Conservation (phyloP, 2,329 filamentous ascomycete genomes). For the Diplodia mutila region DNA sequence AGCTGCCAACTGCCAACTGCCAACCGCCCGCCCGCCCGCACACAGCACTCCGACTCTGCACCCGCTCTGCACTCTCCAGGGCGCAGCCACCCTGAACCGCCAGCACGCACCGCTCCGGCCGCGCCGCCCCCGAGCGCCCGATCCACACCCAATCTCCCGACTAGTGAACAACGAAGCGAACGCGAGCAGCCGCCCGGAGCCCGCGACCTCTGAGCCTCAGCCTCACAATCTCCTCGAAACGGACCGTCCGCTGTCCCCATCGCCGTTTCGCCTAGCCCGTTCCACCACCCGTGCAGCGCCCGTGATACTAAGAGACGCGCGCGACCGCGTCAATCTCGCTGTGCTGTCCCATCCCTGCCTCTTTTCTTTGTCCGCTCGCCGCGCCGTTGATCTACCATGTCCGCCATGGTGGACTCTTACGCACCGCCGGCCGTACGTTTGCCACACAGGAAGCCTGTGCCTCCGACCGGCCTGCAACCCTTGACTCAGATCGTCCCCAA, state of each 20-base stretch:
- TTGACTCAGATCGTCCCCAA: slow-evolving; percentile 33
- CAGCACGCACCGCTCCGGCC: slow-evolving; percentile 19
- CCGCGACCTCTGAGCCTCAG: slow-evolving; percentile 22
- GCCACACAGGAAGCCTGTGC: slow-evolving; percentile 33
- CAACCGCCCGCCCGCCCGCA: background rate
- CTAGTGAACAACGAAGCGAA: slow-evolving; percentile 23
- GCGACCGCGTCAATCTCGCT: slow-evolving; percentile 22
- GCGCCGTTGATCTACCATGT: slow-evolving; percentile 24
- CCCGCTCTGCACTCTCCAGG: background rate
- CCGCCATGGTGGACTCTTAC: slow-evolving; percentile 29
- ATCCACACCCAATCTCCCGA: slow-evolving; percentile 18
- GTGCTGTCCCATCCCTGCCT: slow-evolving; percentile 19
- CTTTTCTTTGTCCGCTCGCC: background rate
- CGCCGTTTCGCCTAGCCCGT: slow-evolving; percentile 15
- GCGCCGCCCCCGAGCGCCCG: slow-evolving; percentile 21
- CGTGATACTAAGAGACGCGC: slow-evolving; percentile 23
- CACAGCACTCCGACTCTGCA: background rate
- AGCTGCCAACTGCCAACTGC: background rate
- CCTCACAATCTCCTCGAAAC: slow-evolving; percentile 25
- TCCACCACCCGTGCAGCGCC: slow-evolving; percentile 7
- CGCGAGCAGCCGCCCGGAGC: slow-evolving; percentile 8
- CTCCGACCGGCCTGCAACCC: slow-evolving; percentile 27
- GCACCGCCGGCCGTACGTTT: slow-evolving; percentile 28
- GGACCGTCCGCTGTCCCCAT: slow-evolving; percentile 23
- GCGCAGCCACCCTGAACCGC: background rate